Conservation (phyloP, 73 alveolate species). For the Loxodes magnus region DNA sequence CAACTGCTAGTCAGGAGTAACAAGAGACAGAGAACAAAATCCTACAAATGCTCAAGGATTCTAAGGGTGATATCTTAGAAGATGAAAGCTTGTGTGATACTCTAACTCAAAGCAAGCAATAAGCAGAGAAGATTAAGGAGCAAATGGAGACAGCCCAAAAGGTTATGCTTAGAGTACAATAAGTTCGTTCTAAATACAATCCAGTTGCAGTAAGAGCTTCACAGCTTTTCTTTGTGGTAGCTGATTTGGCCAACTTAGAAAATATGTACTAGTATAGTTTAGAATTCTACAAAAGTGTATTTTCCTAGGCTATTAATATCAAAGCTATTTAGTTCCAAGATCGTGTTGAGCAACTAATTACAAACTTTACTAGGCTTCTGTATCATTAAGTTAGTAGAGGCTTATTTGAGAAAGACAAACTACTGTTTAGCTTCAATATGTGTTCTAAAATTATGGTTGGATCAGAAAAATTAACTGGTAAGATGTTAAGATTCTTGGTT, state of each 20-base stretch:
- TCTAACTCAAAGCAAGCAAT: conserved; percentile 68
- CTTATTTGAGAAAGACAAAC: conserved; percentile 95
- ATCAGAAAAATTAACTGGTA: conserved; percentile 22
- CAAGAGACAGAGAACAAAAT: conserved; percentile 21
- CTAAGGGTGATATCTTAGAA: conserved; percentile 37
- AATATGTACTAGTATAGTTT: conserved; percentile 95
- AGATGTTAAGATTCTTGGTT: conserved; percentile 51
- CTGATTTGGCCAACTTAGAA: conserved; percentile 79
- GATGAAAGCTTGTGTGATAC: conserved; percentile 87
- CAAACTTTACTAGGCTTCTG: conserved; percentile 62
- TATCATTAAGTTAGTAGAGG: conserved; percentile 90
- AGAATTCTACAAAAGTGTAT: conserved; percentile 66
- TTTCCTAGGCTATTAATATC: conserved; percentile 23
- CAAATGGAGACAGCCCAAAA: conserved; percentile 69
- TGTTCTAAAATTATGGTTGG: conserved; percentile 67
- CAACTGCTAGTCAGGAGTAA: background rate
- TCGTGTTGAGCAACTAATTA: conserved; percentile 57
- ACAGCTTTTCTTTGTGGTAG: conserved; percentile 80
- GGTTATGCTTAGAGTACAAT: conserved; percentile 62
- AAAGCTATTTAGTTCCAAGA: conserved; percentile 17
- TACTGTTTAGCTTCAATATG: conserved; percentile 85
- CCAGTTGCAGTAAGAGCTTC: conserved; percentile 98
- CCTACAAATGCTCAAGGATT: conserved; percentile 18
- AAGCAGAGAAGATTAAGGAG: conserved; percentile 59
- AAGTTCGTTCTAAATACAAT: conserved; percentile 88